Conservation (phyloP, 257 asterid species). For the Solanum arcanum region DNA sequence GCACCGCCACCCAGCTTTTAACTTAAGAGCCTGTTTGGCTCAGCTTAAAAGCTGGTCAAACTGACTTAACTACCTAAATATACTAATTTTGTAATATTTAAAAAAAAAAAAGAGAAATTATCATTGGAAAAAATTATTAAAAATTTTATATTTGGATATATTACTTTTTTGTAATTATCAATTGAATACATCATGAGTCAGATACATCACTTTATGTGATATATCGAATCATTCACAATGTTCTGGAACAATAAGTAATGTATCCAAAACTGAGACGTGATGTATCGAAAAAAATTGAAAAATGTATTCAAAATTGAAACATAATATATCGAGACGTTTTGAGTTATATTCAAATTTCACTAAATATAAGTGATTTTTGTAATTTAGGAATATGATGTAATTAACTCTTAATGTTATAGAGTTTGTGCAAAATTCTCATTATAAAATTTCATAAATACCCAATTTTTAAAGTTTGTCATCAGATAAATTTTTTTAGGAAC, state of each 20-base stretch:
- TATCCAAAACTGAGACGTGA: rapidly evolving
- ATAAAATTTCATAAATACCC: neutral
- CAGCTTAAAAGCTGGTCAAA: too few species aligned
- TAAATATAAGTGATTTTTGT: neutral
- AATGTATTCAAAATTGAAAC: too few species aligned
- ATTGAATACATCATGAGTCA: too few species aligned
- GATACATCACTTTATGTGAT: too few species aligned
- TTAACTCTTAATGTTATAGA: rapidly evolving
- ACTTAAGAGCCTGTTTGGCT: too few species aligned
- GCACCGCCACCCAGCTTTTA: too few species aligned
- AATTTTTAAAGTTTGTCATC: neutral
- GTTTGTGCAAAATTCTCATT: neutral
- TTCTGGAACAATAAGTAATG: too few species aligned
- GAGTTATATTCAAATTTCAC: neutral
- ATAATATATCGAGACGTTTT: too few species aligned
- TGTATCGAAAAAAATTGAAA: too few species aligned
- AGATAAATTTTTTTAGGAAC: neutral
- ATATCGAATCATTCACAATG: too few species aligned
- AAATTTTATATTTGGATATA: rapidly evolving
- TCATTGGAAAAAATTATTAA: neutral
- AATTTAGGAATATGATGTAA: neutral
- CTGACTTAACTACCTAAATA: neutral
- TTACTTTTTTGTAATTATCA: neutral
- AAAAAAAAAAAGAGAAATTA: too few species aligned
- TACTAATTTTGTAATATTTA: too few species aligned